Base-by-base conservation (phyloP, 139 green algal genomes). In the Cymbomonas tetramitiformis region DNA sequence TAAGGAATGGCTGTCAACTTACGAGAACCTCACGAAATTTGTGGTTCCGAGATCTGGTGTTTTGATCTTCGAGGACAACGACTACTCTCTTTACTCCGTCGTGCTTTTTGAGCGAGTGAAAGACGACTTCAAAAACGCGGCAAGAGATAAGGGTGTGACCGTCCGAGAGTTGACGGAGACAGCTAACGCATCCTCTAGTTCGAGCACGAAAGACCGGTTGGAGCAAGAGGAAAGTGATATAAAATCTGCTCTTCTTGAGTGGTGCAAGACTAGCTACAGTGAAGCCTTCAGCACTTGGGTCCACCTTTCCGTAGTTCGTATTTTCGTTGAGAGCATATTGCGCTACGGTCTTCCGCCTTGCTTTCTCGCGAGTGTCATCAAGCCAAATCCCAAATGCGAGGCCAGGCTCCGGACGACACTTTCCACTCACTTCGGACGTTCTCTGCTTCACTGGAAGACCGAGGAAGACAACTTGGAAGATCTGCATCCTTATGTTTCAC, bases 301-400 rank as follows among this genome's bases (percentile, higher is more conserved):
- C 58, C 91, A 98, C 70, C 64, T 95, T 15, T 78, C 64, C 18
- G 82, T 82, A 0, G 75, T 98, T 26, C 76, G 90, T 10, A 60
- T 98, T 21, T 98, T 98, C 71, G 83, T 93, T 36, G 91, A 98
- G 72, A 88, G 75, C 72, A 94, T 97, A 34, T 67, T 98, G 62
- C 77, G 91, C 3, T 98, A 98, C 65, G 91, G 91, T 12, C 76
- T 98, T 53, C 91, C 91, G 8, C 90, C 90, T 2, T 46, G 33
- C 9, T 87, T 78, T 46, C 68, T 86, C 40, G 74, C 79, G 0
- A 81, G 71, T 1, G 57, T 95, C 1, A 74, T 94, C 34, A 71
- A 80, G 59, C 85, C 87, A 8, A 62, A 71, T 23, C 57, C 70
- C 2, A 91, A 86, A 68, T 31, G 49, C 34, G 69, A 79, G 30